Evolutionary conservation across 2,329 filamentous ascomycete species (phyloP).

Genomic region (Drechslerella stenobrocha): DNA sequence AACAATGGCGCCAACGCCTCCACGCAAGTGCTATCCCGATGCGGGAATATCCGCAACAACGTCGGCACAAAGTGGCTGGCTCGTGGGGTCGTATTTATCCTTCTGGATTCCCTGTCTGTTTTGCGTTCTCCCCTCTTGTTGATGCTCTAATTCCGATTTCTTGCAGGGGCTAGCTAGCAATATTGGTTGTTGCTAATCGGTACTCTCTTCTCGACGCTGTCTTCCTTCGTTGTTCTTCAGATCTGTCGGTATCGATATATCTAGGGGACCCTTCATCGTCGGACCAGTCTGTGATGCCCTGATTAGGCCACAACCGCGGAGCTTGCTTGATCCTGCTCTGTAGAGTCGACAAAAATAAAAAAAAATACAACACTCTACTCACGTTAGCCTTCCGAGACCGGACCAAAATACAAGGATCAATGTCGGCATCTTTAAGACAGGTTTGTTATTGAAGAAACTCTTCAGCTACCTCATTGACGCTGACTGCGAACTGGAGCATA

Average conservation of each 20-base stretch:
- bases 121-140: constrained; percentile 3
- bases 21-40: constrained; percentile 41
- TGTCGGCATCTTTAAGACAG: constrained; percentile 65
- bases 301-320: neutral
- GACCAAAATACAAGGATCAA: neutral
- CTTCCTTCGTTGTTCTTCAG: neutral
- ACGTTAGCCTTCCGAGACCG: neutral
- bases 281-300: neutral
- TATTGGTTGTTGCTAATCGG: constrained; percentile 4
- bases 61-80: constrained; percentile 18
- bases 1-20: constrained; percentile 30
- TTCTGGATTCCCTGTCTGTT: constrained; percentile 16
- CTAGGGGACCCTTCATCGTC: neutral
- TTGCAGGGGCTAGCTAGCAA: constrained; percentile 13
- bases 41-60: constrained; percentile 21
- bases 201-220: neutral
- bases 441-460: constrained; percentile 55
- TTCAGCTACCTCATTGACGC: neutral
- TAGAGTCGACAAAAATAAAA: neutral
- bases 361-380: neutral
- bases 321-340: constrained; percentile 4
- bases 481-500: constrained; percentile 55
- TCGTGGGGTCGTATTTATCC: constrained; percentile 32
- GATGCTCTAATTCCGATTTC: constrained; percentile 33
- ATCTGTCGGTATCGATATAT: constrained; percentile 3